Evolutionary conservation across 2,329 filamentous ascomycete genomes (phyloP).

Genomic region (Clonostachys rosea): DNA sequence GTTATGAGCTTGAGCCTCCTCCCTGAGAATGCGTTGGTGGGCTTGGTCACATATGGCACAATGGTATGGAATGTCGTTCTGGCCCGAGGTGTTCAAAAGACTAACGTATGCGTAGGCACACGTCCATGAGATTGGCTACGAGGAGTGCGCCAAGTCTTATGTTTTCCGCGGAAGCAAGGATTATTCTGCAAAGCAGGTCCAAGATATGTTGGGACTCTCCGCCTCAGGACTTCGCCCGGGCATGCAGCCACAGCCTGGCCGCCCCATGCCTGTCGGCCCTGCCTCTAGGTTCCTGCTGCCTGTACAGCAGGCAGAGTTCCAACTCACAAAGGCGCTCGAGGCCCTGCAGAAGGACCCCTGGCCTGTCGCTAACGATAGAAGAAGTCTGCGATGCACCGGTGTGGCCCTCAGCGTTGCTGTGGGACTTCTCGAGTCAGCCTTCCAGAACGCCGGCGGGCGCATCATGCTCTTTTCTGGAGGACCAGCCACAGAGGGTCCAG

Average conservation of each 20-base stretch:
- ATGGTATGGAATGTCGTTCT: slow-evolving; percentile 56
- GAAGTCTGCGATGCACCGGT: slow-evolving; percentile 86
- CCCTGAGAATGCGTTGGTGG: slow-evolving; percentile 76
- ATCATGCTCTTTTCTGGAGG: slow-evolving; percentile 98
- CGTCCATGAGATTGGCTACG: slow-evolving; percentile 97
- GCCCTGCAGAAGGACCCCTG: slow-evolving; percentile 95
- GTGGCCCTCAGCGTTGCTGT: slow-evolving; percentile 95
- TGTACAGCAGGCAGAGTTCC: slow-evolving; percentile 93
- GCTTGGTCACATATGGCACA: slow-evolving; percentile 83
- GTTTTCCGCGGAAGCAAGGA: slow-evolving; percentile 98
- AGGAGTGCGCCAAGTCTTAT: slow-evolving; percentile 96
- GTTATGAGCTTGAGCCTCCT: slow-evolving; percentile 81
- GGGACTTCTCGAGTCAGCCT: slow-evolving; percentile 87
- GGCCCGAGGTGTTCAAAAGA: neutral
- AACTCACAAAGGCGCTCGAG: slow-evolving; percentile 93
- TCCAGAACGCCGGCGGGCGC: slow-evolving; percentile 89
- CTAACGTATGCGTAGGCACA: slow-evolving; percentile 55
- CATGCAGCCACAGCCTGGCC: slow-evolving; percentile 69
- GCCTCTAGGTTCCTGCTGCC: slow-evolving; percentile 89
- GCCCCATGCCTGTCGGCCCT: slow-evolving; percentile 71
- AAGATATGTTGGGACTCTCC: slow-evolving; percentile 92
- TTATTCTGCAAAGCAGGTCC: slow-evolving; percentile 97
- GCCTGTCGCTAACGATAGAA: slow-evolving; percentile 91
- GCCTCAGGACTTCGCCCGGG: slow-evolving; percentile 70
- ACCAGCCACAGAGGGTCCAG: slow-evolving; percentile 90